Evolutionary conservation across 129 eudicot genomes (phyloP), one percentile per base, ranked within the genome.

Genomic region (Flaveria sonorensis): DNA sequence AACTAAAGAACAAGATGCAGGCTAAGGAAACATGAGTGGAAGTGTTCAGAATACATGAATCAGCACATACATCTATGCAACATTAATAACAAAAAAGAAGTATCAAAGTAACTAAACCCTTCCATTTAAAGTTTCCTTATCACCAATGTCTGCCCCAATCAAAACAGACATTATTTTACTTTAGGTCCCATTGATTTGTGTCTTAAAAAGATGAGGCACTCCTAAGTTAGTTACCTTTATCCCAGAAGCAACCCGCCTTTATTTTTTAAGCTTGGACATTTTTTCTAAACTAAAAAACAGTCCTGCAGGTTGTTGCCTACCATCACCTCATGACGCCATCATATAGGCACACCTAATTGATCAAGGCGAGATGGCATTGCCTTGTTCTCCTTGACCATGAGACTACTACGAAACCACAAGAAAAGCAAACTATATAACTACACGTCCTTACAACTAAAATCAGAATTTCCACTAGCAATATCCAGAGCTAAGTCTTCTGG

Each of bases 271-370:
- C 1, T 60, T 30, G 46, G 69, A 24, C 19, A 7, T 21, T 32
- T 76, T 63, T 23, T 19, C 42, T 19, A 9, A 50, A 50, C 71
- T 46, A 63, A 50, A 6, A 45, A 47, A 18, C 56, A 46, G 21
- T 28, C 13, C 26, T 30, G 20, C 1, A 56, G 67, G 81, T 15
- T 16, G 10, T 52, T 15, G 42, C 56, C 67, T 68, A 67, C 73
- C 67, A 46, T 75, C 71, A 60, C 60, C 73, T 20, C 28, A 45
- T 32, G 20, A 21, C n/a, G 57, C 32, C 53, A 68, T 77, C 81
- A 77, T 77, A 77, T 42, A 77, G 55, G 46, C 75, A 77, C 67
- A 56, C 73, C 65, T 65, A 24, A 42, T 24, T 77, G 30, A 68
- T 53, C 40, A 64, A 64, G 51, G 57, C 60, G 45, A 47, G 72